These are phyloP conservation scores for Plasmodium vivax DNA, from an alignment of 169 alveolate species.

Conservation along the genomic window DNA sequence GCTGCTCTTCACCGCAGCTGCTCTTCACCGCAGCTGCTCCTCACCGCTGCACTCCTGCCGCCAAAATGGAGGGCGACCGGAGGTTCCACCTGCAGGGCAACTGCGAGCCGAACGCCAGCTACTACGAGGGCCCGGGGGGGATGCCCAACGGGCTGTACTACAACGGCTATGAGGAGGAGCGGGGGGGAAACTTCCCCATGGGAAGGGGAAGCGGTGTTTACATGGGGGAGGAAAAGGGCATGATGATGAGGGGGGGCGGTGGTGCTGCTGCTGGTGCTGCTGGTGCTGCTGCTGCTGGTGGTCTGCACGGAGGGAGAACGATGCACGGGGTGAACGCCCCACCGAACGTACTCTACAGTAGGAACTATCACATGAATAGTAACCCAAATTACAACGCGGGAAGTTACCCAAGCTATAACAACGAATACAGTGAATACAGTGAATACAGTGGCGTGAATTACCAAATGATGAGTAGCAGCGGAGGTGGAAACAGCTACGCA, in stretches of 20 bases:
- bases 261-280: no score
- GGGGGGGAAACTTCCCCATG: not conserved
- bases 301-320: not conserved
- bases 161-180: not conserved
- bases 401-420: not conserved
- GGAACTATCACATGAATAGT: not conserved
- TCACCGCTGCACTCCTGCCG: not conserved
- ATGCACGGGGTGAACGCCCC: not conserved
- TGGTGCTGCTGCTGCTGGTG: not conserved
- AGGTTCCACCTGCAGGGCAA: not conserved
- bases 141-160: not conserved
- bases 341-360: not conserved
- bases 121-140: not conserved
- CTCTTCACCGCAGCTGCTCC: not conserved
- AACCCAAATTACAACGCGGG: conserved; percentile 18
- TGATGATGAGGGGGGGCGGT: not conserved
- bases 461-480: not conserved
- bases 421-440: not conserved
- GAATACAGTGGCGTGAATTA: not conserved
- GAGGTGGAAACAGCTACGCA: not conserved
- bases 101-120: not conserved
- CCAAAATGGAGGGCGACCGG: conserved; percentile 19
- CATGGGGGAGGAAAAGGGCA: not conserved
- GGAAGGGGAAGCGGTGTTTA: not conserved
- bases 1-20: not conserved